phyloP scores from a whole-genome alignment of 2,329 filamentous ascomycete species.

The Alternaria sp. region DNA sequence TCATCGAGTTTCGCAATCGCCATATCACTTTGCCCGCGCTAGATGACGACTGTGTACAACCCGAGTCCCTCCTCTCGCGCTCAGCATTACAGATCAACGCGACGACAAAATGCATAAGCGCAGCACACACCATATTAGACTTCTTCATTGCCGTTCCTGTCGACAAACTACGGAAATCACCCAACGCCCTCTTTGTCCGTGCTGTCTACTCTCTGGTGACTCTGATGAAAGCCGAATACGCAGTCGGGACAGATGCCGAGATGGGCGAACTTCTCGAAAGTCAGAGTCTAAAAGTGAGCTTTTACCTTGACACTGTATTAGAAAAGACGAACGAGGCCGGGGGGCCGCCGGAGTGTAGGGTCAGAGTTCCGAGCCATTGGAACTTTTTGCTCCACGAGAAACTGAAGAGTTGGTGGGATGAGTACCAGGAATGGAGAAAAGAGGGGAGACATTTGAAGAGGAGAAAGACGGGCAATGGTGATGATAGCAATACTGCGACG shows the following conservation, averaged over 20 bases:
- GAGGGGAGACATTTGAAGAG: conserved; percentile 39
- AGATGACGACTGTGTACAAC: conserved; percentile 45
- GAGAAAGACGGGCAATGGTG: conserved; percentile 18
- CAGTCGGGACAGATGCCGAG: conserved; percentile 43
- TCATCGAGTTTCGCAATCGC: conserved; percentile 47
- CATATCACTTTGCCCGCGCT: conserved; percentile 46
- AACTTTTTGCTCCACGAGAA: conserved; percentile 41
- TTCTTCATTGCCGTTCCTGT: conserved; percentile 35
- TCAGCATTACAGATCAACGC: conserved; percentile 49
- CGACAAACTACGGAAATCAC: conserved; percentile 34
- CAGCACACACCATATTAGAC: conserved; percentile 46
- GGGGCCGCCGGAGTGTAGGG: conserved; percentile 42
- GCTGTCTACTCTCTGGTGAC: conserved; percentile 44
- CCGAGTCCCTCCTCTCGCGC: conserved; percentile 44
- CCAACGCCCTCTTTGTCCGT: conserved; percentile 45
- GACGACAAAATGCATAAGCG: conserved; percentile 45
- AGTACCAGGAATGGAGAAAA: conserved; percentile 41
- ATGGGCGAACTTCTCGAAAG: conserved; percentile 47
- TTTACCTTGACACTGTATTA: conserved; percentile 40
- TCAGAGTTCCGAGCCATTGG: conserved; percentile 45
- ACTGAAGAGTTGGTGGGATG: conserved; percentile 44
- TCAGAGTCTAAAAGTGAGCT: conserved; percentile 42
- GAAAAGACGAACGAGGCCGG: conserved; percentile 34
- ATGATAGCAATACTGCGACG: conserved; percentile 1
- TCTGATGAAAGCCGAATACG: conserved; percentile 48